Base-by-base conservation (phyloP, 1,139 yeast genomes). In the Torulaspora globosa region DNA sequence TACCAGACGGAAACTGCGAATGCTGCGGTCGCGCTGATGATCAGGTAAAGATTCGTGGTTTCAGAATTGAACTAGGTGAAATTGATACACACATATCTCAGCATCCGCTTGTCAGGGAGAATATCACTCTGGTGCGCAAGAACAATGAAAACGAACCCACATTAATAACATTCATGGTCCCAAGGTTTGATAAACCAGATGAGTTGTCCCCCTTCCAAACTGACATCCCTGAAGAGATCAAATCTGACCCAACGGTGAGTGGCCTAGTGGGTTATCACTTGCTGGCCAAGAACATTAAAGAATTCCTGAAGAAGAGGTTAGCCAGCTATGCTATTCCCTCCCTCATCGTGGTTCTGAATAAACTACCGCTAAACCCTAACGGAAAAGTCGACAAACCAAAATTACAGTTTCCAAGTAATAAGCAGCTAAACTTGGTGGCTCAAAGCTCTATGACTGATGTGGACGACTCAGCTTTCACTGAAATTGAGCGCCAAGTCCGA, bases 11-110 rank as follows among this genome's bases (percentile, higher is more conserved):
- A 49, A 87, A 92, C 69, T 92, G 94, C 55, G 99, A 92, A 72
- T 92, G 97, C 68, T 84, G 95, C 66, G 99, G 99, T 48, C 81
- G 99, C 67, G 98, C 98, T 26, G 99, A 94, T 70, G 97, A 92
- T 66, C 99, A 94, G 69, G 97, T 94, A 52, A 94, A 94, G 69
- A 92, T 94, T 54, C 82, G 98, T 71, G 99, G 99, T 2, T 94
- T 94, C 78, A 81, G 99, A 71, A 94, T 94, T 55, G 98, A 94
- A 70, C 74, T 94, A 47, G 98, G 99, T 54, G 99, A 94, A 70
- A 94, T 94, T 61, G 97, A 94, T 66, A 94, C 98, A 16, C 96
- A 92, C 63, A 78, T 94, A 54, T 88, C 97, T 11, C 96, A 88
- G 66, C 96, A 89, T 70, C 84, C 92, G 2, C 71, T 81, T 54